Evolutionary conservation across 768 basidiomycete species (phyloP), one percentile per base, ranked within the genome.

Genomic region (Calocybe gangraenosa): DNA sequence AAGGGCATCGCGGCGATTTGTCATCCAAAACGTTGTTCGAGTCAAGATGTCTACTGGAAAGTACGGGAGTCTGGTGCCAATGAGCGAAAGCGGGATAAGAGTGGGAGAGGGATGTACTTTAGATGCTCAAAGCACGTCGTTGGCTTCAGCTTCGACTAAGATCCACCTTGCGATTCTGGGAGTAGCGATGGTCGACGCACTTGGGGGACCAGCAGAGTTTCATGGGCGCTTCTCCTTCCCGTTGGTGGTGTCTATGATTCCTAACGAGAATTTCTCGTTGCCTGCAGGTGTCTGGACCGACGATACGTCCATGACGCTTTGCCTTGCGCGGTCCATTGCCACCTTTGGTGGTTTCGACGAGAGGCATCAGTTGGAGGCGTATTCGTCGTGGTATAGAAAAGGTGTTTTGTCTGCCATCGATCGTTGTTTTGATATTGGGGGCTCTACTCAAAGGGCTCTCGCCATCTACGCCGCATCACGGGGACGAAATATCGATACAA

Each of bases 291-390:
- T 67, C 18, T 76, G 72, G 72, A 74, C 73, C 8, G 74, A 75
- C 55, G 73, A 75, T 49, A 75, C 72, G 1, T 70, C 68, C 28
- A 73, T 71, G 71, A 65, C 65, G 17, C 65, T 76, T 3, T 72
- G 69, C 44, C 62, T 76, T 10, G 71, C 70, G 6, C 58, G 61
- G 4, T 73, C 73, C 8, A 50, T 75, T 33, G 60, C 65, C 13
- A 62, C 64, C 1, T 65, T 53, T 52, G 53, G 55, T 2, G 49
- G 51, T 0, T 55, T 58, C 22, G 55, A 59, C 23, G 48, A 54
- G 42, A 44, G 25, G 17, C 31, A 59, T 34, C 55, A 59, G 11
- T 31, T 57, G 14, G 46, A 47, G 10, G 41, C 48, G 4, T 57
- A 59, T 28, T 15, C 13, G 3, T 43, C 43, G 1, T 59, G 55